Evolutionary conservation across 345 rosid genomes (phyloP).

Genomic region (Eucalyptus erythrocorys): DNA sequence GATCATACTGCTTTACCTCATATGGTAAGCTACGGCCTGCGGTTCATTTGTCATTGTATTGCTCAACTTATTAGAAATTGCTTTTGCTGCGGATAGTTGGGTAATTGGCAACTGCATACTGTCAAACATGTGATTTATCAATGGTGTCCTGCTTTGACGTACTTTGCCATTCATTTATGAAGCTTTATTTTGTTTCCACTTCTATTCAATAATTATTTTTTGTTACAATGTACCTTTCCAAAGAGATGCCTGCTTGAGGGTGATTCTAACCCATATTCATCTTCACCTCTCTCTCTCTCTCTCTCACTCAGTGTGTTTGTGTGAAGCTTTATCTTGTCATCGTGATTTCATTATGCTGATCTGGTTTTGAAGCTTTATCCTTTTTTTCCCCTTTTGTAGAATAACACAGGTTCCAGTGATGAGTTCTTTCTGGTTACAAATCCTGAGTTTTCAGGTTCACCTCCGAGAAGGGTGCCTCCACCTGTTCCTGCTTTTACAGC

Average conservation of each 20-base stretch:
- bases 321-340: not conserved
- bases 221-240: not conserved
- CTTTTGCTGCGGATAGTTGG: not conserved
- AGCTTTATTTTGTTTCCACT: not conserved
- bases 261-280: not conserved
- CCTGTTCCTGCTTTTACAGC: conserved; percentile 33
- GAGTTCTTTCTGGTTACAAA: conserved; percentile 87
- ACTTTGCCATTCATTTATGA: not conserved
- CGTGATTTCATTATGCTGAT: not conserved
- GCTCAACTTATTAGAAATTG: not conserved
- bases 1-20: conserved; percentile 76
- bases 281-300: not conserved
- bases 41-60: not conserved
- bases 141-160: not conserved
- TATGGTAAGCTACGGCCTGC: conserved; percentile 35
- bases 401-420: conserved; percentile 45
- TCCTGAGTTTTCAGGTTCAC: conserved; percentile 80
- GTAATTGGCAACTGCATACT: not conserved
- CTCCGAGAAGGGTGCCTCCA: conserved; percentile 91
- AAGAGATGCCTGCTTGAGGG: not conserved
- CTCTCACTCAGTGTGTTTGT: not conserved
- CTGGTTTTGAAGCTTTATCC: not conserved
- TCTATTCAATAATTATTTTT: not conserved
- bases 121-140: not conserved
- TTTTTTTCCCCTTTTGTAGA: conserved; percentile 32